Base-by-base conservation (phyloP, 805 yeast genomes). In the Dipodascus geniculatus region DNA sequence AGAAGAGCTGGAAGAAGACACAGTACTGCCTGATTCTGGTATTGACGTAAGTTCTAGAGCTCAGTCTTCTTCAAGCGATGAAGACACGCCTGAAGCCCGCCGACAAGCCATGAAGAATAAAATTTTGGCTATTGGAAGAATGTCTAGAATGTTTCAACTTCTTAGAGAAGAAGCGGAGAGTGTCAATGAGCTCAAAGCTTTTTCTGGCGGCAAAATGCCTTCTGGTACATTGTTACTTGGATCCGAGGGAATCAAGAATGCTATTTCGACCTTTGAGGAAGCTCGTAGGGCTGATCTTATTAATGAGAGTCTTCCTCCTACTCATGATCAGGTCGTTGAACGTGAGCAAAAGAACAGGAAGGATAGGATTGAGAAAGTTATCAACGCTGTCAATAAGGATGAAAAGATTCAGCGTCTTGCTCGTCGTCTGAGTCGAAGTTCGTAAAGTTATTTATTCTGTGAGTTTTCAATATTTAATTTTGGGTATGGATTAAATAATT, bases 71-170 rank as follows among this genome's bases (percentile, higher is more conserved):
- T n/a, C 22, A 8, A 9, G 50, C 35, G 16, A 47, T 47, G 31
- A 17, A 2, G 57, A 51, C 19, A 58, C 51, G 19, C 51, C 51
- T 24, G 61, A 60, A 8, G 57, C 51, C 8, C 56, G 59, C 14
- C 60, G 68, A 24, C 71, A 77, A 59, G 83, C 87, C 1, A 72
- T 89, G 55, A 78, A 91, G 58, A 89, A 87, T 69, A 91, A 91
- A 74, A 86, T 93, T 52, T 70, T 91, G 62, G 98, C 98, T 14
- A 93, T 91, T 68, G 98, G 98, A n/a, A 80, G 96, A 60, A 87
- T 91, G 60, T 84, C 96, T 22, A 78, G 96, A 54, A 87, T 91
- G 95, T 90, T 85, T 70, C 84, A 82, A 57, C 84, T 90, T 4
- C 74, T 91, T 61, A 78, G 97, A 59, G 89, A 87, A 65, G 96